A percentile compares a stretch with the other conserved stretches of the same genome.
phyloP scores from a whole-genome alignment of 768 basidiomycete genomes.

The Tubosaeta sp. region DNA sequence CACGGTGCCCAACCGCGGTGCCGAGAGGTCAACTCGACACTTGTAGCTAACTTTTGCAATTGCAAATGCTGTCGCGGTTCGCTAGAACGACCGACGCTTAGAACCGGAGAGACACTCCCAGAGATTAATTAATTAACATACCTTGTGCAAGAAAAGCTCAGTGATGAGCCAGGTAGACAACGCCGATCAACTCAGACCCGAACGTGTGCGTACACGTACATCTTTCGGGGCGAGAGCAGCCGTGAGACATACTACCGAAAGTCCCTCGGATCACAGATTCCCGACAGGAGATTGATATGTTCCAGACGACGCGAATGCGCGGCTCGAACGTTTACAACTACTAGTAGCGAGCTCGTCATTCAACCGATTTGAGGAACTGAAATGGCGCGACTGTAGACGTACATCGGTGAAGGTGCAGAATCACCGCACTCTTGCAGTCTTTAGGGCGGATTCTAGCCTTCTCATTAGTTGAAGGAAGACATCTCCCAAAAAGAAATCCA shows the following conservation, averaged over 20 bases:
- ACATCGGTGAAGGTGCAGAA: too few species aligned
- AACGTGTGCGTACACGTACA: neutral
- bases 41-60: neutral
- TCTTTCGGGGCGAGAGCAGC: neutral
- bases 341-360: neutral
- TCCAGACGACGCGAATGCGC: neutral
- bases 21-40: neutral
- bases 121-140: neutral
- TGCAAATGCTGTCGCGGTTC: neutral
- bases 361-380: neutral
- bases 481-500: too few species aligned
- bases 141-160: neutral
- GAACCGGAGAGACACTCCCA: neutral
- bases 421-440: too few species aligned
- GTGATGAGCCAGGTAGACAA: neutral
- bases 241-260: too few species aligned
- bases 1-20: neutral
- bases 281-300: too few species aligned
- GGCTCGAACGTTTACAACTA: neutral
- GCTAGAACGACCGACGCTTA: neutral
- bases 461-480: too few species aligned
- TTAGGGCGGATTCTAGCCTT: too few species aligned
- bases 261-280: too few species aligned
- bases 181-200: neutral
- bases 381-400: neutral